phyloP scores from a whole-genome alignment of 1,284 basidiomycete genomes.

The Apiotrichum montevideense region DNA sequence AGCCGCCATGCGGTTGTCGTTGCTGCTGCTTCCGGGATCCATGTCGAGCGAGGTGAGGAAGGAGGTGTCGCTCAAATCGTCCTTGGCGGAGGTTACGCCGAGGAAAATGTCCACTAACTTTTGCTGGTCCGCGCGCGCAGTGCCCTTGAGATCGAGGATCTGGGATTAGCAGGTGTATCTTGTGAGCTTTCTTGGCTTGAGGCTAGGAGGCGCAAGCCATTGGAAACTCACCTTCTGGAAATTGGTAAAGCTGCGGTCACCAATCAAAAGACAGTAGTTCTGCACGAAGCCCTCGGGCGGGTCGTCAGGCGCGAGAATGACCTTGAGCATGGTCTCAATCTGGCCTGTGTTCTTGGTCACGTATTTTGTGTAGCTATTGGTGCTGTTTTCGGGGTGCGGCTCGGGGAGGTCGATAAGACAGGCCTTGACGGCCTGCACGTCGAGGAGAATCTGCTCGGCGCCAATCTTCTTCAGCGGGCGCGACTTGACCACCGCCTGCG shows the following conservation, averaged over 20 bases:
- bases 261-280: conserved; percentile 86
- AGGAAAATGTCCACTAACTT: conserved; percentile 84
- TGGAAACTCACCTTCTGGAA: conserved; percentile 76
- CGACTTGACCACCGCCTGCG: conserved; percentile 76
- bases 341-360: conserved; percentile 71
- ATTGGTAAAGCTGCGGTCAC: conserved; percentile 86
- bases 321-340: conserved; percentile 85
- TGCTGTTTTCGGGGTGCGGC: conserved; percentile 35
- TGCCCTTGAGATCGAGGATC: conserved; percentile 93
- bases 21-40: conserved; percentile 53
- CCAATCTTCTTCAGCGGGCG: conserved; percentile 82
- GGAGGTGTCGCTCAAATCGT: conserved; percentile 75
- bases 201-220: no score
- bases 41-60: conserved; percentile 90
- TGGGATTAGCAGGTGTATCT: conserved; percentile 35
- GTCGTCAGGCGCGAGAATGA: conserved; percentile 83
- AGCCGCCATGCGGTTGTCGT: neutral
- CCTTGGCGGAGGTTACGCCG: conserved; percentile 78
- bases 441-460: conserved; percentile 86
- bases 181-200: no score
- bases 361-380: conserved; percentile 60
- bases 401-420: conserved; percentile 72
- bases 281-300: conserved; percentile 88
- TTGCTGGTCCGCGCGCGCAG: conserved; percentile 77
- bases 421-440: conserved; percentile 79